These are phyloP conservation scores for Croton laevigatus DNA, from an alignment of 441 rosid species.

Conservation along the genomic window DNA sequence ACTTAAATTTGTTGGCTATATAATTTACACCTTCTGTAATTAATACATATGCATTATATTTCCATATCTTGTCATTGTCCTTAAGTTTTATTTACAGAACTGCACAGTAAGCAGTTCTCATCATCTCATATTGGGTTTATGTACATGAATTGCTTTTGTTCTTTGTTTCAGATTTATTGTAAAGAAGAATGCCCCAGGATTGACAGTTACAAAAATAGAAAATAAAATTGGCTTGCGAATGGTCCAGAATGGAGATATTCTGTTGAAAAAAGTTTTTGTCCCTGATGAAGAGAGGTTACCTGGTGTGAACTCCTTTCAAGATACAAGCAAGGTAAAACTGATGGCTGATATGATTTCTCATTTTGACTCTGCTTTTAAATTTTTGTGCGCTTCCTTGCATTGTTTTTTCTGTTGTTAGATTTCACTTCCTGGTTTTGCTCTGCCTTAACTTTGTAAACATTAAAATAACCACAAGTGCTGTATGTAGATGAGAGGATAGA, in stretches of 20 bases:
- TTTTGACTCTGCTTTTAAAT: not conserved
- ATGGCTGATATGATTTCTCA: slow-evolving; percentile 8
- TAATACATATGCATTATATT: not conserved
- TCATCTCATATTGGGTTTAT: slow-evolving; percentile 12
- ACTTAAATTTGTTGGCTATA: not conserved
- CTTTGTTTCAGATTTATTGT: slow-evolving; percentile 59
- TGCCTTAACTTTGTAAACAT: not conserved
- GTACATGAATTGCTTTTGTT: slow-evolving; percentile 3
- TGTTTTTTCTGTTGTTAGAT: not conserved
- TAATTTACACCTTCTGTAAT: not conserved
- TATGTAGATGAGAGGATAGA: not conserved
- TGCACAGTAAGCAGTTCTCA: not conserved
- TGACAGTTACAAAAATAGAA: slow-evolving; percentile 74
- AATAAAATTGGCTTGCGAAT: slow-evolving; percentile 93
- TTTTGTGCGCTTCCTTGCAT: not conserved
- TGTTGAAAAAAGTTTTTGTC: slow-evolving; percentile 68
- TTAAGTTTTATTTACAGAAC: not conserved
- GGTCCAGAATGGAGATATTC: slow-evolving; percentile 95
- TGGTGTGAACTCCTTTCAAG: slow-evolving; percentile 88
- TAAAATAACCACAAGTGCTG: not conserved
- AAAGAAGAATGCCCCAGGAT: slow-evolving; percentile 87
- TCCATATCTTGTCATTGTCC: not conserved
- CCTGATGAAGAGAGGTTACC: slow-evolving; percentile 89
- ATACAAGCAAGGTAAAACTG: slow-evolving; percentile 72
- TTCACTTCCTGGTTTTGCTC: not conserved